Conservation (phyloP, 2,329 filamentous ascomycete species). For the Arthroderma sp. region DNA sequence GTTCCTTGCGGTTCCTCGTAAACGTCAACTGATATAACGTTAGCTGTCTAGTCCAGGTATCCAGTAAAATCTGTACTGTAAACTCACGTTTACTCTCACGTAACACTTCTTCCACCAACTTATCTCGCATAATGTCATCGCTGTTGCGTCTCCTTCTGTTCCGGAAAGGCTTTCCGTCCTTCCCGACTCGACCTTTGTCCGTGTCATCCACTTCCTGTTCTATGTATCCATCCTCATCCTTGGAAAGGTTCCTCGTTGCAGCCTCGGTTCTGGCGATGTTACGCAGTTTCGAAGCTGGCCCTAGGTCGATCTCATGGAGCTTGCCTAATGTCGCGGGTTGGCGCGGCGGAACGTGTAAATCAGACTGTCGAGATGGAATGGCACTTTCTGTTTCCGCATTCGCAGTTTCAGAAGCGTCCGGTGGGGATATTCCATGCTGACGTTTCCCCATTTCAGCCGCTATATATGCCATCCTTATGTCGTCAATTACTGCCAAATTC, state of each 20-base stretch:
- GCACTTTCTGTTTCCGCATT: not conserved
- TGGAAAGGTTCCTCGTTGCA: slow-evolving; percentile 31
- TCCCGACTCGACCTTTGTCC: slow-evolving; percentile 23
- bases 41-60: not conserved
- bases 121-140: slow-evolving; percentile 40
- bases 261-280: slow-evolving; percentile 34
- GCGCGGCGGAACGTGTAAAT: slow-evolving; percentile 14
- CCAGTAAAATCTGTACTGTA: not conserved
- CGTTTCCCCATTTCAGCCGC: slow-evolving; percentile 50
- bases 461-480: slow-evolving; percentile 54
- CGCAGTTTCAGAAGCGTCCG: slow-evolving; percentile 6
- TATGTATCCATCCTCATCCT: slow-evolving; percentile 16
- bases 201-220: slow-evolving; percentile 16
- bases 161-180: slow-evolving; percentile 32
- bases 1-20: slow-evolving; percentile 33
- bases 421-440: slow-evolving; percentile 5
- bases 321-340: slow-evolving; percentile 42
- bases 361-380: not conserved
- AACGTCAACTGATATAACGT: slow-evolving; percentile 33
- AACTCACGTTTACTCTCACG: slow-evolving; percentile 41
- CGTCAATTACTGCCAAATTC: slow-evolving; percentile 36
- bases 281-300: slow-evolving; percentile 30
- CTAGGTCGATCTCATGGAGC: slow-evolving; percentile 45
- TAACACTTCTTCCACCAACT: slow-evolving; percentile 43
- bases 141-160: slow-evolving; percentile 37